Percentiles rank a stretch among this genome's conserved stretches.
These are phyloP conservation scores for Cicer arietinum DNA, from an alignment of 306 rosid species.

Conservation along the genomic window DNA sequence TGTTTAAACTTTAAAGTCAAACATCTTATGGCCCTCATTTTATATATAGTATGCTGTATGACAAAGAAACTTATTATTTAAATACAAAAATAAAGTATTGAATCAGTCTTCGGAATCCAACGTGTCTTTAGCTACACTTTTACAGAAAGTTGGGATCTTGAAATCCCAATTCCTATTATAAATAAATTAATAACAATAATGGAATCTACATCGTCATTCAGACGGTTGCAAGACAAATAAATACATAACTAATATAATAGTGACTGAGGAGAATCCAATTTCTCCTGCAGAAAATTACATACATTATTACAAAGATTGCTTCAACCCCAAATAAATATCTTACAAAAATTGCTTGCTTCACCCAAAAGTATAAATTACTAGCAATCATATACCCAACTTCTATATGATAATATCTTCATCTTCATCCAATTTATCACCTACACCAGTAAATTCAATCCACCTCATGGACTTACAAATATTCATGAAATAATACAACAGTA, in stretches of 20 bases:
- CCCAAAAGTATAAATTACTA: not conserved
- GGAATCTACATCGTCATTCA: constrained; percentile 3
- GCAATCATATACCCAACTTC: constrained; percentile 20
- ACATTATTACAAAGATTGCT: constrained; percentile 28
- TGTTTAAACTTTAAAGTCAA: too few relatives aligned
- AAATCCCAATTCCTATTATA: not conserved
- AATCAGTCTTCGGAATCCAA: too few relatives aligned
- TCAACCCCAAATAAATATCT: constrained; percentile 42
- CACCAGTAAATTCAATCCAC: constrained; percentile 43
- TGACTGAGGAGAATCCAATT: constrained; percentile 36
- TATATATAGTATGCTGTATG: too few relatives aligned
- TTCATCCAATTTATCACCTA: constrained; percentile 39
- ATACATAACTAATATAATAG: not conserved
- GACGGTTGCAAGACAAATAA: not conserved
- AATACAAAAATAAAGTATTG: too few relatives aligned
- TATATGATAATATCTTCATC: constrained; percentile 18
- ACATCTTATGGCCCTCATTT: too few relatives aligned
- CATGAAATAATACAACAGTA: constrained; percentile 48
- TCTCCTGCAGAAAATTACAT: constrained; percentile 14
- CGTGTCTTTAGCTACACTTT: too few relatives aligned
- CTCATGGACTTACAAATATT: constrained; percentile 49
- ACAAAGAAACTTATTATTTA: too few relatives aligned
- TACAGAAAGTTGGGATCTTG: not conserved
- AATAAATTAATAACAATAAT: not conserved
- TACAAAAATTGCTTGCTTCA: constrained; percentile 17